Base-by-base conservation (phyloP, 192 early-diverging fungal species). In the Rhizophagus clarus region DNA sequence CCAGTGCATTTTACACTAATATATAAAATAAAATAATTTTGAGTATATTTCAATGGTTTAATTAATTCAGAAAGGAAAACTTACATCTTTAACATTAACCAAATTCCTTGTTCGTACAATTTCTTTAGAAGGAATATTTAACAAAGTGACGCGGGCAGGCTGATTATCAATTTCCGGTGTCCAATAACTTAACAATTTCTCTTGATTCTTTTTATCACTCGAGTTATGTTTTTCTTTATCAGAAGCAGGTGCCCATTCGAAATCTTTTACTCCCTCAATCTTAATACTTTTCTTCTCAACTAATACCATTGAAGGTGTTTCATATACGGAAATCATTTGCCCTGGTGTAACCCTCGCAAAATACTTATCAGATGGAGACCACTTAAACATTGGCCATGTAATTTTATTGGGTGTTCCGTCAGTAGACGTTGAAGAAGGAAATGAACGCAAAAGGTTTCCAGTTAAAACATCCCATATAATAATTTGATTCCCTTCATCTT, bases 91-190 rank as follows among this genome's bases (percentile, higher is more conserved):
- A 45, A 98, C 97, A 86, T 91, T 96, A 88, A 98, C 97, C 90
- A 99, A 90, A 87, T 98, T 98, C 92, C 98, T 99, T 70, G 96
- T 98, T 75, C 96, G 92, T 56, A 98, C 75, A 74, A 97, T 90
- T 71, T 96, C 91, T 83, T 94, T 93, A 78, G 77, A 84, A 32
- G 97, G 97, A n/a, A 98, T 82, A 51, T 88, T 87, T 79, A 97
- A 83, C 42, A 99, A 81, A 28, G 95, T 97, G n/a, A 98, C 97
- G 82, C 97, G 92, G 4, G 98, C 98, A 42, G 98, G 98, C 84
- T 96, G 96, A 86, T 98, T 93, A 79, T 93, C 96, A 76, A 93
- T 88, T 84, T 98, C 96, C 45, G 97, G 97, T 47, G 95, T 97
- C 97, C 97, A 99, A 89, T 95, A 99, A 61, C 93, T 91, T 31